phyloP scores from a whole-genome alignment of 441 rosid genomes.

The Populus tomentosa region DNA sequence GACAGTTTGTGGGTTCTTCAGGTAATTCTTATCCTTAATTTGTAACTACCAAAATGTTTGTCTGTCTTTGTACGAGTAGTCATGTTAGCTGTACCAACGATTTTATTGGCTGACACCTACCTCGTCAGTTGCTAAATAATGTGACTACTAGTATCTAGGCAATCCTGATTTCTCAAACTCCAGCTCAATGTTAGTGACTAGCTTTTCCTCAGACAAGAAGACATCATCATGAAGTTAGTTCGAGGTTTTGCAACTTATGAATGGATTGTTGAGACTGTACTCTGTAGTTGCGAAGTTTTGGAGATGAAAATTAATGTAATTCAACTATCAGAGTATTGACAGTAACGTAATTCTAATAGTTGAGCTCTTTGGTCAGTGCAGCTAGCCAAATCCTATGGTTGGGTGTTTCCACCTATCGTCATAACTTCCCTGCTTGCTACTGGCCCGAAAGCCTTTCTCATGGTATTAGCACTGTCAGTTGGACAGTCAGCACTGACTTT shows the following conservation, averaged over 20 bases:
- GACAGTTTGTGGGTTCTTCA: constrained; percentile 65
- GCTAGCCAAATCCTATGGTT: constrained; percentile 73
- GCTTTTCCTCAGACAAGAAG: neutral
- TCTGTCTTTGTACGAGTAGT: neutral
- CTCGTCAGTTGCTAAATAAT: no score
- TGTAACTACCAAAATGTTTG: neutral
- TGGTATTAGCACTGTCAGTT: constrained; percentile 40
- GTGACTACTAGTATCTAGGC: no score
- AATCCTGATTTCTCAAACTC: no score
- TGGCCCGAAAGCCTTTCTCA: constrained; percentile 73
- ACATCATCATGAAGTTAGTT: neutral
- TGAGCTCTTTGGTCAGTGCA: constrained; percentile 32
- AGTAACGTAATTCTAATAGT: constrained; percentile 1
- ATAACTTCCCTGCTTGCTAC: constrained; percentile 47
- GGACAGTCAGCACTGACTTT: constrained; percentile 43
- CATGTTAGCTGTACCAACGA: neutral
- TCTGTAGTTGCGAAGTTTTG: no score
- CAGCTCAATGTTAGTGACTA: no score
- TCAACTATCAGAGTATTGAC: neutral
- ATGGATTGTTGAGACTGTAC: neutral
- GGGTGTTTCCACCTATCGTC: constrained; percentile 52
- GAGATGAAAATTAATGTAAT: neutral
- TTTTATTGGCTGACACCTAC: no score
- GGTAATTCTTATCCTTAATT: constrained; percentile 29
- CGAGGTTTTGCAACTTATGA: neutral